phyloP scores from a whole-genome alignment of 2,329 filamentous ascomycete species.

The Trichoderma sp. region DNA sequence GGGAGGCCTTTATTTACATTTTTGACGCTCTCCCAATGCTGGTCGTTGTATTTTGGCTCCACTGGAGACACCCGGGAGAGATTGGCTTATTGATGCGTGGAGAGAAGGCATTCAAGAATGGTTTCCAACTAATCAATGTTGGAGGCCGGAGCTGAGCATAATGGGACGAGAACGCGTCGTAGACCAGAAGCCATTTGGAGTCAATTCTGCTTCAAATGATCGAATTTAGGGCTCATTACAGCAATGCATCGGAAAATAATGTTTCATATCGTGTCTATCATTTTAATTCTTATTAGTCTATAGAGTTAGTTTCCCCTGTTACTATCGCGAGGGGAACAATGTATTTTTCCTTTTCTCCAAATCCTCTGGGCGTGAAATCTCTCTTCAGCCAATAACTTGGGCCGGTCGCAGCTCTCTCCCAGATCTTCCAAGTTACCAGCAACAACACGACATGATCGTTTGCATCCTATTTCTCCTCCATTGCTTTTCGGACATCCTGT shows the following conservation, averaged over 20 bases:
- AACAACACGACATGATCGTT: not conserved
- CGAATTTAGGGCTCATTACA: not conserved
- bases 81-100: constrained; percentile 43
- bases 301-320: not conserved
- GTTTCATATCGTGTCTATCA: not conserved
- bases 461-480: not conserved
- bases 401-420: not conserved
- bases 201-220: no score
- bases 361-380: not conserved
- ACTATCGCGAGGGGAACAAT: not conserved
- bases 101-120: not conserved
- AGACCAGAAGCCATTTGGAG: not conserved
- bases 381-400: not conserved
- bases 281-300: not conserved
- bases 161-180: not conserved
- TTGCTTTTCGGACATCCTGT: not conserved
- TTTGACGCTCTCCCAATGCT: constrained; percentile 38
- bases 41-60: constrained; percentile 25
- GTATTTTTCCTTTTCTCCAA: not conserved
- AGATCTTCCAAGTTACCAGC: not conserved
- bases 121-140: not conserved
- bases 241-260: not conserved
- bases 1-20: constrained; percentile 45
- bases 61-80: constrained; percentile 25
- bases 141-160: not conserved